Evolutionary conservation across 1,284 basidiomycete species (phyloP).

Genomic region (Trametes polyzona): DNA sequence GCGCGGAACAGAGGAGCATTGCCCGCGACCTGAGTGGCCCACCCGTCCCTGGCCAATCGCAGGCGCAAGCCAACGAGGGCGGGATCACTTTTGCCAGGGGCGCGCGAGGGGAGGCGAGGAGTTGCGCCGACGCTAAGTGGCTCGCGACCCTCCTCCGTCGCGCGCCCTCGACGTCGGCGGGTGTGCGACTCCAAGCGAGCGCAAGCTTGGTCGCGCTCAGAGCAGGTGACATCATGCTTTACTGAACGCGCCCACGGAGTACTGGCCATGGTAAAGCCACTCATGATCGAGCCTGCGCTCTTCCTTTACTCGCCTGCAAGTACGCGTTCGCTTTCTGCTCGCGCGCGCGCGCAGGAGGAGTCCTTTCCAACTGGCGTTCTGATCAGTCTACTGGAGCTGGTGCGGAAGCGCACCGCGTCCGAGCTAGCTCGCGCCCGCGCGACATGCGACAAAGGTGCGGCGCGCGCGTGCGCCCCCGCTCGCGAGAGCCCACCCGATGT

Average conservation of each 20-base stretch:
- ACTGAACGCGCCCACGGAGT: no score
- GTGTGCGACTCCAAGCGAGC: no score
- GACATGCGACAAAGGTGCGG: background rate
- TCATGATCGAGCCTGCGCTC: no score
- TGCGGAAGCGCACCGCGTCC: background rate
- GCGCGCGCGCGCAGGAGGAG: background rate
- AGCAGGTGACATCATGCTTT: background rate
- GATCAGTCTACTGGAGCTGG: background rate
- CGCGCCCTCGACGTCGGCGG: no score
- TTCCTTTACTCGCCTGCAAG: no score
- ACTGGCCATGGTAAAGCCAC: no score
- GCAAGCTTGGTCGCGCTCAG: background rate
- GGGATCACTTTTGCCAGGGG: background rate
- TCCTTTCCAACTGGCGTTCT: constrained; percentile 1
- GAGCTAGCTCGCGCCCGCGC: background rate
- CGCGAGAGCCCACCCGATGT: background rate
- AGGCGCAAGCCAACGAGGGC: background rate
- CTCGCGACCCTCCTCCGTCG: background rate
- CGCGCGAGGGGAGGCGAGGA: background rate
- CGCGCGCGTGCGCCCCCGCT: no score
- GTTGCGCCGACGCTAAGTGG: background rate
- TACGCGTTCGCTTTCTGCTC: constrained; percentile 1
- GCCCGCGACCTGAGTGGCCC: background rate
- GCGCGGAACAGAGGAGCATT: constrained; percentile 1
- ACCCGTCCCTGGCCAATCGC: background rate